Evolutionary conservation across 257 asterid genomes (phyloP), one percentile per base, ranked within the genome.

Genomic region (Osmanthus fragrans): DNA sequence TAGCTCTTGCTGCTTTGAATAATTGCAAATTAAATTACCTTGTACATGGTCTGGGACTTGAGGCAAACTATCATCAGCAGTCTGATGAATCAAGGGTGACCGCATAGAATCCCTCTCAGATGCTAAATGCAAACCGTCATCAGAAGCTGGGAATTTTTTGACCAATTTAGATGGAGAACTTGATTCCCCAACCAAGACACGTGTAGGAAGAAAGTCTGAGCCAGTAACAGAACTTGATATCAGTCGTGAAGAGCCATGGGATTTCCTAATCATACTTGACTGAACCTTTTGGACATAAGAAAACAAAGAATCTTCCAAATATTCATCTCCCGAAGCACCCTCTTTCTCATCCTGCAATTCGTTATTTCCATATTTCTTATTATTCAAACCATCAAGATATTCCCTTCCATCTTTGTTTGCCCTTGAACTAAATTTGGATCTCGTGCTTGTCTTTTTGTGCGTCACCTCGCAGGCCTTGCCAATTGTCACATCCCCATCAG

Each of bases 221-320:
- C 76, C 87, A 75, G 82, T 83, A 80, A 80, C 74, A n/a, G 83
- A 78, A 72, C 75, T 32, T 65, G 80, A 56, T 79, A 70, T 79
- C 39, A 72, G 67, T 81, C 82, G 82, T 73, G 82, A 84, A 73
- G 92, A 65, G 83, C 82, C 76, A 72, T 70, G 86, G 49, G 89
- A 83, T 80, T 87, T 89, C 74, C 82, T 74, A 54, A 29, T 71
- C 77, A 82, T 68, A 77, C 87, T 92, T 42, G 97, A 87, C 81
- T 90, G 98, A 39, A 89, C 86, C 77, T 87, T 94, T 32, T 72
- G 92, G 70, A 87, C 80, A 73, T 86, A 90, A 71, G 87, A 73
- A 80, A 94, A 90, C 74, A 93, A 85, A 8, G 97, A 91, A 83
- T 90, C 96, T 86, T 87, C 98, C 47, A 76, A 77, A 49, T 80